Percentiles rank a stretch among this genome's conserved stretches.
Conservation (phyloP, 2,329 filamentous ascomycete species). For the Colletotrichum orbiculare region DNA sequence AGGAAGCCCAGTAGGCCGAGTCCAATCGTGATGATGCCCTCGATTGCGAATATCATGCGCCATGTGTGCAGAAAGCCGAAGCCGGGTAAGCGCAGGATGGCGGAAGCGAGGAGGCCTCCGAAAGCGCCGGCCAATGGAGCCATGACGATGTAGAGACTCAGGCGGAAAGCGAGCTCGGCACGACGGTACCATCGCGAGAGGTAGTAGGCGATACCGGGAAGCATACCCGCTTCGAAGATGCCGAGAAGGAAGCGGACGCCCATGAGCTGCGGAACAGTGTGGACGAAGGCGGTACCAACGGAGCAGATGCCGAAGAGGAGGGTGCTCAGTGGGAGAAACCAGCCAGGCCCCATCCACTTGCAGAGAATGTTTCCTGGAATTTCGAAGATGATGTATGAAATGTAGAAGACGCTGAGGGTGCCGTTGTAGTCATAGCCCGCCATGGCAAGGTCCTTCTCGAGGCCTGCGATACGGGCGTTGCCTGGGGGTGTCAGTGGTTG, state of each 20-base stretch:
- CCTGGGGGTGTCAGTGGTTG: constrained; percentile 47
- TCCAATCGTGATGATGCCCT: constrained; percentile 69
- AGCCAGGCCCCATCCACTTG: constrained; percentile 73
- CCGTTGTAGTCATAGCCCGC: constrained; percentile 70
- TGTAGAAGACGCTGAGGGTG: constrained; percentile 71
- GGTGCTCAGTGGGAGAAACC: constrained; percentile 69
- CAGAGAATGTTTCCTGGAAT: constrained; percentile 72
- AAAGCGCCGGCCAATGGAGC: constrained; percentile 74
- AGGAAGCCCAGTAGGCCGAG: constrained; percentile 68
- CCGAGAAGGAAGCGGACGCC: constrained; percentile 71
- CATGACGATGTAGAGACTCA: constrained; percentile 74
- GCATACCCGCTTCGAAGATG: constrained; percentile 72
- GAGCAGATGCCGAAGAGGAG: constrained; percentile 69
- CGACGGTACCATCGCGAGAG: constrained; percentile 72
- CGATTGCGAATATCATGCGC: constrained; percentile 80
- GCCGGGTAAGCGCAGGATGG: constrained; percentile 67
- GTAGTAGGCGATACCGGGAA: constrained; percentile 75
- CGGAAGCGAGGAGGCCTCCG: constrained; percentile 72
- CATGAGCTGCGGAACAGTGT: constrained; percentile 56
- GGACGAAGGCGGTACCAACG: constrained; percentile 70
- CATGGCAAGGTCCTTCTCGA: constrained; percentile 66
- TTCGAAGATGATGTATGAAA: constrained; percentile 74
- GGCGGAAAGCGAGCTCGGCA: constrained; percentile 70
- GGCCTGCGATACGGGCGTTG: constrained; percentile 69
- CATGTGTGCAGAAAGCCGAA: constrained; percentile 68